Evolutionary conservation across 805 yeast species (phyloP).

Genomic region (Ogataea polymorpha): DNA sequence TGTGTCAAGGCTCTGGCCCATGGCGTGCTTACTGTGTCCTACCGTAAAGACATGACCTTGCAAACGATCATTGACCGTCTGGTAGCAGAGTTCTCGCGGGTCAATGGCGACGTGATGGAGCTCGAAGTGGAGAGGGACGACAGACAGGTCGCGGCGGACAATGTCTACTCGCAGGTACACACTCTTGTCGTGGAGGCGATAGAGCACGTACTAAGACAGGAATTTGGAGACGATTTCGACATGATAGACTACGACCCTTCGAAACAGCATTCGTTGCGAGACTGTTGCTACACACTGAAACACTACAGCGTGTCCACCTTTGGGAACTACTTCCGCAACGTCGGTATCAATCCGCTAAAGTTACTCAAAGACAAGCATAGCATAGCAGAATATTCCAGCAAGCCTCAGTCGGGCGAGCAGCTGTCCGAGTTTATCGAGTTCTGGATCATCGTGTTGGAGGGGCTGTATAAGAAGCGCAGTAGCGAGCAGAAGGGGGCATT

Average conservation of each 20-base stretch:
- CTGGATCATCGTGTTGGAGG: constrained; percentile 48
- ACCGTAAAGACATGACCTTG: constrained; percentile 43
- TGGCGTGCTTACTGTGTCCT: constrained; percentile 61
- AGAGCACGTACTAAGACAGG: constrained; percentile 47
- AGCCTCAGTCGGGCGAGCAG: constrained; percentile 31
- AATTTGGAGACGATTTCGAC: constrained; percentile 56
- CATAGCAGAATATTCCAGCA: constrained; percentile 7
- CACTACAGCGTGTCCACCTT: constrained; percentile 59
- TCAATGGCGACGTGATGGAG: constrained; percentile 17
- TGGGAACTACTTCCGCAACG: constrained; percentile 39
- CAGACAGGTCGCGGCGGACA: background rate
- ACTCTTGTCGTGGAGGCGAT: constrained; percentile 43
- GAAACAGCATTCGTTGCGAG: constrained; percentile 35
- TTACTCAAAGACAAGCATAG: constrained; percentile 21
- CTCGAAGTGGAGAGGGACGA: constrained; percentile 8
- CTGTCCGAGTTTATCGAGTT: constrained; percentile 43
- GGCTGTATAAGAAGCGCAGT: constrained; percentile 40
- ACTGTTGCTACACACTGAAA: constrained; percentile 41
- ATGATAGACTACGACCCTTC: constrained; percentile 46
- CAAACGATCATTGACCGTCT: constrained; percentile 40
- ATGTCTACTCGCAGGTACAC: constrained; percentile 41
- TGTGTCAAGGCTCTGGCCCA: constrained; percentile 75
- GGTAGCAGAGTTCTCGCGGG: constrained; percentile 8
- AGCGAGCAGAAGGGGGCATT: constrained; percentile 33
- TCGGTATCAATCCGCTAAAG: constrained; percentile 19